Base-by-base conservation (phyloP, 202 grass and related monocot species). In the Dendrocalamus latiflorus region DNA sequence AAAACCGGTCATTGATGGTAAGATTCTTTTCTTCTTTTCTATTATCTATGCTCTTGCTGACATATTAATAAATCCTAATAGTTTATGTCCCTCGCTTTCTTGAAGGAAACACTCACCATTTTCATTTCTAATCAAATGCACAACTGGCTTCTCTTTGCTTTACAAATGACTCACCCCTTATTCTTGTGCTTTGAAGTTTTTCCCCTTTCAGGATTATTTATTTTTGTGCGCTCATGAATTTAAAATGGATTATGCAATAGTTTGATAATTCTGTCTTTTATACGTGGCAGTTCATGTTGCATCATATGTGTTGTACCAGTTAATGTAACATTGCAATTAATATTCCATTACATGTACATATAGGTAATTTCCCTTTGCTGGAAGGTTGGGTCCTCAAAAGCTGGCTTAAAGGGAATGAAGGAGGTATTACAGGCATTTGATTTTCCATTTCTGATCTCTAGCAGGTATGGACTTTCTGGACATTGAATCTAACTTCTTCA, bases 1-100 rank as follows among this genome's bases (percentile, higher is more conserved):
- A 66, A 64, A 77, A 54, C n/a, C 87, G 87, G 18, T 75, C 83
- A 57, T 71, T 89, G 57, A 85, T 89, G 87, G 87, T 89, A 82
- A 30, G 36, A 51, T 72, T 65, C 48, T 78, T 87, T 80, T 84
- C 21, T 58, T 70, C 4, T 75, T 76, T 58, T 56, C 28, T 76
- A 39, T 17, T 49, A 57, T 60, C 11, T 18, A 30, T 55, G 8
- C 6, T 57, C 24, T 41, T 76, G 17, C 50, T 76, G 30, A 22
- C 2, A 44, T 63, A 77, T 53, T n/a, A 50, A 36, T 72, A 53
- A 72, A 72, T 30, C 16, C 14, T 53, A 50, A 36, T 72, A 72
- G 30, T 53, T 72, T 72, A 10, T 70, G 38, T 49, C 24, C 22
- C 22, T 71, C 17, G 9, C 26, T 47, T 50, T 72, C 45, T 48